Evolutionary conservation across 139 green algal species (phyloP), one percentile per base, ranked within the genome.

Genomic region (Micromonas commoda): DNA sequence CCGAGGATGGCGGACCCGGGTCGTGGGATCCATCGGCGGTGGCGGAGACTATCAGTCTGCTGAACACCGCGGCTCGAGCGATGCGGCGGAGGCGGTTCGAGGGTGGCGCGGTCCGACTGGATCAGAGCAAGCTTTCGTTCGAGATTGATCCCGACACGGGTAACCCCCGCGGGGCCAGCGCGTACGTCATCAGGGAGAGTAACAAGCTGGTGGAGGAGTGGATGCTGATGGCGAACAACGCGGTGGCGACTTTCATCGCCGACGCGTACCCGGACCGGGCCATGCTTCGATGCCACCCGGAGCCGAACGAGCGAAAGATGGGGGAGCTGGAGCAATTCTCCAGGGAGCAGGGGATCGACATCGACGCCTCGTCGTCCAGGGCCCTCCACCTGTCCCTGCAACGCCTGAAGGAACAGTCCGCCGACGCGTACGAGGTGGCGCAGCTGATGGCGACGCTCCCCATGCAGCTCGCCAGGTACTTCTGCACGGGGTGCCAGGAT

Each of bases 141-240:
- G 52, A 54, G 13, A 76, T 96, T 29, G 91, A 97, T 79, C 86
- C 82, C 5, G 79, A 90, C 0, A 90, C 89, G 67, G 39, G 24
- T 35, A 52, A 29, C 13, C 74, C 80, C 0, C 63, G 84, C 9
- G 70, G 28, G 1, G 76, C 72, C 45, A 72, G 33, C 32, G 77
- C 75, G 9, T 92, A 91, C 77, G 73, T 87, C 67, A 53, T 34
- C 31, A 20, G 76, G 33, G 92, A 94, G 67, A 86, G 92, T 64
- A 97, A 98, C 83, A 79, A 91, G 38, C 81, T 98, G 65, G 90
- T 98, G 35, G 95, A 98, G 86, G 94, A 98, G 86, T 97, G 96
- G 71, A 98, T 98, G 94, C 87, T 98, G 85, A 88, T 96, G 64
- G 93, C 94, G 60, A 98, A 98, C 82, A 91, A 89, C 5, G 57